These are phyloP conservation scores for Aspergillus ruber DNA, from an alignment of 2,329 filamentous ascomycete genomes.

Conservation along the genomic window DNA sequence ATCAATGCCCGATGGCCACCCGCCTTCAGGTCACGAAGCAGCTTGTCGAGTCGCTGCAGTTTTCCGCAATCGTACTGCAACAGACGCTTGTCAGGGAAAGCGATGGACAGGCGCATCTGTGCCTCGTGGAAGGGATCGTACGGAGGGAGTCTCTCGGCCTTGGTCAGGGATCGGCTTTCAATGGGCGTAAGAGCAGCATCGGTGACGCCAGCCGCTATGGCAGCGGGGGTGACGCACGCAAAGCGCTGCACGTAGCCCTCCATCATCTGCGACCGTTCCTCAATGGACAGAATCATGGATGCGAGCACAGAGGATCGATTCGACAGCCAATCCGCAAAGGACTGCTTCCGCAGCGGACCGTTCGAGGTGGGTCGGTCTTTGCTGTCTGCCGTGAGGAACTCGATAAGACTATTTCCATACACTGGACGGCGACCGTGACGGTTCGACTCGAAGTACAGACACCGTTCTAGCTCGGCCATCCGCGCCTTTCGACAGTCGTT, in stretches of 20 bases:
- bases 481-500: slow-evolving; percentile 62
- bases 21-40: slow-evolving; percentile 79
- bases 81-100: slow-evolving; percentile 93
- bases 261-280: slow-evolving; percentile 64
- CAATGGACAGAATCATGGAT: slow-evolving; percentile 64
- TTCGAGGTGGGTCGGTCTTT: slow-evolving; percentile 55
- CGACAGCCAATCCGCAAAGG: slow-evolving; percentile 68
- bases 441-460: slow-evolving; percentile 71
- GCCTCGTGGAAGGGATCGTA: slow-evolving; percentile 88
- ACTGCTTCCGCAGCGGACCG: slow-evolving; percentile 54
- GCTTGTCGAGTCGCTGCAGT: slow-evolving; percentile 77
- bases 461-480: slow-evolving; percentile 73
- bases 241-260: slow-evolving; percentile 78
- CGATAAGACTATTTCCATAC: slow-evolving; percentile 73
- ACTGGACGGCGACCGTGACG: slow-evolving; percentile 74
- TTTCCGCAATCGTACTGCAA: slow-evolving; percentile 98
- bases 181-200: slow-evolving; percentile 60
- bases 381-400: slow-evolving; percentile 61
- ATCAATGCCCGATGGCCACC: slow-evolving; percentile 92
- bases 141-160: slow-evolving; percentile 47
- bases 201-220: slow-evolving; percentile 71
- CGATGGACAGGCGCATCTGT: slow-evolving; percentile 85
- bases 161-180: slow-evolving; percentile 43
- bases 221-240: slow-evolving; percentile 84
- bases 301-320: slow-evolving; percentile 53